A percentile compares a stretch with the other conserved stretches of the same genome.
Evolutionary conservation across 768 basidiomycete genomes (phyloP).

Genomic region (Lentinula edodes): DNA sequence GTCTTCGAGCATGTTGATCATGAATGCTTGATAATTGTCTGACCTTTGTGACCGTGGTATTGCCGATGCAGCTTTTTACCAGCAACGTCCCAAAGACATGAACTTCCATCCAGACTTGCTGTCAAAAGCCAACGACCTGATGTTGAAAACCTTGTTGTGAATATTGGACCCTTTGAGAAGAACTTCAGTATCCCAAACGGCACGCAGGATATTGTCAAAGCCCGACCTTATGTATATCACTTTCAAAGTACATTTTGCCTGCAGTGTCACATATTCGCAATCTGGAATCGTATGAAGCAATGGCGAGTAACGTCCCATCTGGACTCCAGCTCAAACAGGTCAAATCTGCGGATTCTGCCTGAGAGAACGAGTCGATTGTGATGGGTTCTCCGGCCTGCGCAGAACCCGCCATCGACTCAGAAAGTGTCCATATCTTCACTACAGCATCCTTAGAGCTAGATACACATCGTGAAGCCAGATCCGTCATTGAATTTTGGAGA

Average conservation of each 20-base stretch:
- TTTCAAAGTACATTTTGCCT: slow-evolving; percentile 60
- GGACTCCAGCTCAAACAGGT: slow-evolving; percentile 76
- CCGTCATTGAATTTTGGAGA: slow-evolving; percentile 5
- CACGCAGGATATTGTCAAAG: neutral
- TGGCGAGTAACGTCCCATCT: slow-evolving; percentile 68
- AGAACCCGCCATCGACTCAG: slow-evolving; percentile 25
- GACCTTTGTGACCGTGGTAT: slow-evolving; percentile 64
- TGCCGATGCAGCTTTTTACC: slow-evolving; percentile 57
- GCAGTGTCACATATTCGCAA: slow-evolving; percentile 60
- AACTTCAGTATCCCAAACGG: slow-evolving; percentile 14
- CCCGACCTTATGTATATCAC: slow-evolving; percentile 61
- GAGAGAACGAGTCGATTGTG: slow-evolving; percentile 44
- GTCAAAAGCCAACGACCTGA: slow-evolving; percentile 69
- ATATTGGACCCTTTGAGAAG: slow-evolving; percentile 69
- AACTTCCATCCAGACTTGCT: slow-evolving; percentile 72
- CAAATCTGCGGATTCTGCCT: slow-evolving; percentile 50
- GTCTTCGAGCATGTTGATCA: neutral
- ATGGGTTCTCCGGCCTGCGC: slow-evolving; percentile 29
- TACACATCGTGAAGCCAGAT: slow-evolving; percentile 9
- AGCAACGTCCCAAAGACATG: slow-evolving; percentile 74
- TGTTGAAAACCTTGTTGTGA: slow-evolving; percentile 71
- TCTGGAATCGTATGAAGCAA: slow-evolving; percentile 72
- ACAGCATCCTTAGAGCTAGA: slow-evolving; percentile 71
- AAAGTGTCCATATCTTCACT: slow-evolving; percentile 69
- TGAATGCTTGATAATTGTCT: neutral